Conservation (phyloP, 2,329 filamentous ascomycete species). For the Pseudocercospora eumusae region DNA sequence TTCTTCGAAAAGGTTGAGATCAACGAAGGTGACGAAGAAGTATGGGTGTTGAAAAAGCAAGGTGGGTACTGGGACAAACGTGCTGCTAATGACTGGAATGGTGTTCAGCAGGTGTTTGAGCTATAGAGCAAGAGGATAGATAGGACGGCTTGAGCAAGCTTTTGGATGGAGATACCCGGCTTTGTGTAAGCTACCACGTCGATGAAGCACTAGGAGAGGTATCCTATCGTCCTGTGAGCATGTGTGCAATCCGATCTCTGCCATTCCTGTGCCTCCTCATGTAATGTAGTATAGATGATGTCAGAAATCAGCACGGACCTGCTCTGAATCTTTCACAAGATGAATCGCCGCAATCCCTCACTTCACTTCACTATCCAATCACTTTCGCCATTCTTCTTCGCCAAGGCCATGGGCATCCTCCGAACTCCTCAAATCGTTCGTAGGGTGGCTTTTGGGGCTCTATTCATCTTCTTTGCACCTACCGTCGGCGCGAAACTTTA, state of each 20-base stretch:
- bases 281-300: neutral
- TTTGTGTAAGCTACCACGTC: neutral
- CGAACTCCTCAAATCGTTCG: slow-evolving; percentile 6
- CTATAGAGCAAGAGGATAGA: slow-evolving; percentile 23
- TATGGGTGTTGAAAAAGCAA: slow-evolving; percentile 69
- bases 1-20: slow-evolving; percentile 76
- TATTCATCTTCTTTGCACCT: slow-evolving; percentile 19
- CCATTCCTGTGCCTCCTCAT: neutral
- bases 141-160: neutral
- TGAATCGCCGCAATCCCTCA: neutral
- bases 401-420: neutral
- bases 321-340: neutral
- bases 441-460: slow-evolving; percentile 13
- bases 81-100: slow-evolving; percentile 65
- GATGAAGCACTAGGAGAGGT: neutral
- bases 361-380: neutral
- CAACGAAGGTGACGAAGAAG: slow-evolving; percentile 44
- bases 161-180: slow-evolving; percentile 6
- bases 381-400: neutral
- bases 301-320: neutral
- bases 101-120: slow-evolving; percentile 58
- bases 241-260: neutral
- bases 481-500: slow-evolving; percentile 15
- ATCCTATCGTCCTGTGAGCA: neutral
- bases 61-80: slow-evolving; percentile 95